Base-by-base conservation (phyloP, 2,329 filamentous ascomycete genomes). In the Aspergillus tanneri region DNA sequence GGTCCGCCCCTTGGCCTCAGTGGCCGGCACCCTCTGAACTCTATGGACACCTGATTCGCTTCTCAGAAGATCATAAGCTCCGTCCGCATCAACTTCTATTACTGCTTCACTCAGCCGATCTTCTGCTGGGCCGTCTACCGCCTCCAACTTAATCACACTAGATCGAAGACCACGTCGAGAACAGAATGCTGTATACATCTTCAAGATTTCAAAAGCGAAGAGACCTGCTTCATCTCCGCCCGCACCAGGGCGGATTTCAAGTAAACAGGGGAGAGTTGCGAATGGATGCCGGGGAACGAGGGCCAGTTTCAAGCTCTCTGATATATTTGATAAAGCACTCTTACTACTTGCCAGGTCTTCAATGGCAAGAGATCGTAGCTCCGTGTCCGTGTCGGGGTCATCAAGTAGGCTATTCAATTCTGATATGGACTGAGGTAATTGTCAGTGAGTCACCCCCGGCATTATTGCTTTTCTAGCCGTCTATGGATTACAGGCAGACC, bases 11-110 rank as follows among this genome's bases (percentile, higher is more conserved):
- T 90, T 92, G 57, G 79, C 88, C 68, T 99, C 93, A 0, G 93
- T 99, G 9, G 85, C 85, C 1, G 93, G 93, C 3, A 99, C 86
- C 21, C 93, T 84, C 75, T 99, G 93, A 0, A 99, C 93, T 22
- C 93, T 83, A 68, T 99, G 93, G 57, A 99, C 93, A 24, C 93
- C 93, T 3, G 92, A 89, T 71, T 99, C 93, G 59, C 86, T 86
- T 52, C 92, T 82, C 61, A 99, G 82, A 2, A 83, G 64, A 51
- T 87, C 88, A 70, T 96, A 99, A 18, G 90, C 85, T 23, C 89
- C 89, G 1, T 82, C 73, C 41, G 84, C 80, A 49, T 86, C 82
- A 27, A 99, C 77, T 67, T 96, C 90, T 21, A 99, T 78, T 19
- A 99, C 83, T 6, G 89, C 93, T 74, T 97, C 93, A 46, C 87